These are phyloP conservation scores for Rutstroemia sp. DNA, from an alignment of 2,329 filamentous ascomycete species.

Conservation along the genomic window DNA sequence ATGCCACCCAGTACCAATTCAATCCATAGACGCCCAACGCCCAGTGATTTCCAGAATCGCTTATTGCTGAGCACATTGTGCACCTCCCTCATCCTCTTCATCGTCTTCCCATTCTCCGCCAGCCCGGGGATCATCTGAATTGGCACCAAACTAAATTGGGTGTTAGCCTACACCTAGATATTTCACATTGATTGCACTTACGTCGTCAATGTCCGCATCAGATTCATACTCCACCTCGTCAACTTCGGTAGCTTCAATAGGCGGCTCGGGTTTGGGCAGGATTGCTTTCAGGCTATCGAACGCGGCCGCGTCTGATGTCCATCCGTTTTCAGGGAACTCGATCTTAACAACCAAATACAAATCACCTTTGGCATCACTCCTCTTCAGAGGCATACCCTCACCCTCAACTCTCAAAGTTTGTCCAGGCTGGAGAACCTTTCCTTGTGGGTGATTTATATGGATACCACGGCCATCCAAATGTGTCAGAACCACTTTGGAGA, in stretches of 20 bases:
- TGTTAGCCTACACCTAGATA: slow-evolving; percentile 24
- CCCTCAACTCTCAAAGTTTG: slow-evolving; percentile 80
- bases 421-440: slow-evolving; percentile 73
- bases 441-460: slow-evolving; percentile 68
- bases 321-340: slow-evolving; percentile 81
- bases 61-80: slow-evolving; percentile 51
- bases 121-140: slow-evolving; percentile 59
- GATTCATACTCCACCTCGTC: slow-evolving; percentile 85
- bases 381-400: slow-evolving; percentile 93
- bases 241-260: slow-evolving; percentile 57
- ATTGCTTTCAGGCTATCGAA: slow-evolving; percentile 67
- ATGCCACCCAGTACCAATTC: not conserved
- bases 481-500: slow-evolving; percentile 82
- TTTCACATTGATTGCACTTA: slow-evolving; percentile 33
- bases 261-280: slow-evolving; percentile 55
- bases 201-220: slow-evolving; percentile 76
- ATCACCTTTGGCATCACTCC: slow-evolving; percentile 75
- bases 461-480: slow-evolving; percentile 94
- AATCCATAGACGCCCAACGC: not conserved
- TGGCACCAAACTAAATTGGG: slow-evolving; percentile 56
- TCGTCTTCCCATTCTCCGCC: slow-evolving; percentile 64
- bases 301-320: slow-evolving; percentile 65
- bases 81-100: slow-evolving; percentile 53
- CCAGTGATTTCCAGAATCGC: not conserved
- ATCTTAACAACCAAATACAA: slow-evolving; percentile 82